These are phyloP conservation scores for Hydrangea macrophylla DNA, from an alignment of 148 eudicot genomes.

Conservation along the genomic window DNA sequence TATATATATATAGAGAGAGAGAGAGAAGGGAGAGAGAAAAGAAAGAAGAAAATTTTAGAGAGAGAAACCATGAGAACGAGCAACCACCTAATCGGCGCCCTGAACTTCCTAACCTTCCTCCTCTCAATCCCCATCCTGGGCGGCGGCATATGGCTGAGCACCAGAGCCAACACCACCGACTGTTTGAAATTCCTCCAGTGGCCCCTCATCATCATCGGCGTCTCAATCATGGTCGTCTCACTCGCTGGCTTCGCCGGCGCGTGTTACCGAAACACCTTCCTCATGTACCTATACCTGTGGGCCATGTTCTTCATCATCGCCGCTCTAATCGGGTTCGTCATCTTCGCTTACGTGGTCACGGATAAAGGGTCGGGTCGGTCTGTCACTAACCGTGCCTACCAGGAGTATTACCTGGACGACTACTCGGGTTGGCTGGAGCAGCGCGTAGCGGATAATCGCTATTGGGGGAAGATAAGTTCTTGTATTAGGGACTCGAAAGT, in stretches of 20 bases:
- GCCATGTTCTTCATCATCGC: constrained; percentile 76
- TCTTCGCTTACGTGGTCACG: constrained; percentile 86
- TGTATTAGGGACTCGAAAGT: constrained; percentile 67
- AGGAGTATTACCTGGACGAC: constrained; percentile 63
- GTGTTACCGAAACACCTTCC: constrained; percentile 80
- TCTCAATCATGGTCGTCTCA: constrained; percentile 68
- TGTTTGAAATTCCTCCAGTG: constrained; percentile 82
- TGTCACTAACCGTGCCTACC: constrained; percentile 51
- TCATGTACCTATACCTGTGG: constrained; percentile 91
- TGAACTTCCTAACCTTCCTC: constrained; percentile 84
- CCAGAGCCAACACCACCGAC: constrained; percentile 66
- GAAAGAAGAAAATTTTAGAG: constrained; percentile 22
- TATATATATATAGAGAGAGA: too few species aligned
- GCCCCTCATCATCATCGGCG: constrained; percentile 74
- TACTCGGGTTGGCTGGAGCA: constrained; percentile 81
- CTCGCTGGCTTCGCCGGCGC: constrained; percentile 91
- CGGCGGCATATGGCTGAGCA: constrained; percentile 89
- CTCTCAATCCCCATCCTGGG: constrained; percentile 80
- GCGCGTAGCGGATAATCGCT: constrained; percentile 44
- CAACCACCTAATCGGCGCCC: constrained; percentile 73
- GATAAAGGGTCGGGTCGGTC: constrained; percentile 78
- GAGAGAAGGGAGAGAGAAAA: not conserved
- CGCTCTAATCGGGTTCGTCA: constrained; percentile 62
- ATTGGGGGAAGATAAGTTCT: constrained; percentile 64
- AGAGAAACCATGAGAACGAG: constrained; percentile 65